These are phyloP conservation scores for Sporothrix dimorphospora DNA, from an alignment of 2,329 filamentous ascomycete species.

Conservation along the genomic window DNA sequence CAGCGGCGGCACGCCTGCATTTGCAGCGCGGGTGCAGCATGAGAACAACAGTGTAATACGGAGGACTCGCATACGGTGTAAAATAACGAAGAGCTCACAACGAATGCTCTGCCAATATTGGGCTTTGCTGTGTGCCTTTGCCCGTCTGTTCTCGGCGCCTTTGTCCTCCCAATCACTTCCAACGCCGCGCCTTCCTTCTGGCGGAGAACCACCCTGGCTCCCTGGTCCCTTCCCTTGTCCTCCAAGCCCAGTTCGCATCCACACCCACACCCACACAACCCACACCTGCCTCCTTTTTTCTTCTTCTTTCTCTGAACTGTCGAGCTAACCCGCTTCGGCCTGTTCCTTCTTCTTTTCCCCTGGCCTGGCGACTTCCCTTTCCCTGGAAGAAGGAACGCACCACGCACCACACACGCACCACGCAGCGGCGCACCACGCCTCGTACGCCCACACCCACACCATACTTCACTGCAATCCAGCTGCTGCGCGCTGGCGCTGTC, in stretches of 20 bases:
- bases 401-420: background rate
- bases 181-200: slow-evolving; percentile 14
- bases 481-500: slow-evolving; percentile 3
- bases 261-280: slow-evolving; percentile 16
- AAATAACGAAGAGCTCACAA: too few species aligned
- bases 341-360: background rate
- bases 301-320: background rate
- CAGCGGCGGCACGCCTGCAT: background rate
- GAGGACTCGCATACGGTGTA: background rate
- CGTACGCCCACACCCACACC: background rate
- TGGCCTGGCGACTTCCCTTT: background rate
- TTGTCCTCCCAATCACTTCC: slow-evolving; percentile 18
- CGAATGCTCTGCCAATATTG: slow-evolving; percentile 1
- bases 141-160: background rate
- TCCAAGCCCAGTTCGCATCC: slow-evolving; percentile 14
- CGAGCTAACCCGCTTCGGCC: slow-evolving; percentile 26
- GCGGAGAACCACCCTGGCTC: slow-evolving; percentile 1
- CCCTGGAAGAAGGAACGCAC: background rate
- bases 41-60: slow-evolving; percentile 15
- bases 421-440: slow-evolving; percentile 13
- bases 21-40: background rate
- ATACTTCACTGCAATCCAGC: background rate
- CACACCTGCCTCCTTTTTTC: slow-evolving; percentile 19
- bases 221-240: slow-evolving; percentile 18
- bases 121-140: background rate